Evolutionary conservation across 2,329 filamentous ascomycete species (phyloP).

Genomic region (Aspergillus sp.): DNA sequence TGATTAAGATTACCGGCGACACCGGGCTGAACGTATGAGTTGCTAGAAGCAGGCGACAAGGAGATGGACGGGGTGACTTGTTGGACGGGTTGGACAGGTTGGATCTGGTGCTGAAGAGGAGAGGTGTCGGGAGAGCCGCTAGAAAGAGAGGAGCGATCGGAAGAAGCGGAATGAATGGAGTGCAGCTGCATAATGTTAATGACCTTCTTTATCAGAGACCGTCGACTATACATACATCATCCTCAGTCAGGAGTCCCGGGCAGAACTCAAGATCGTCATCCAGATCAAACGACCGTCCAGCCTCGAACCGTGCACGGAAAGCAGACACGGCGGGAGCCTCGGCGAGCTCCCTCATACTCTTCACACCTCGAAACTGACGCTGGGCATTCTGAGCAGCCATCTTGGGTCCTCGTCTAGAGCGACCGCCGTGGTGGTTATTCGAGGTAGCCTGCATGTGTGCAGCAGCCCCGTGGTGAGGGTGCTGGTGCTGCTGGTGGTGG

Average conservation of each 20-base stretch:
- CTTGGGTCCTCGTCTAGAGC: slow-evolving; percentile 78
- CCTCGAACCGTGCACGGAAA: slow-evolving; percentile 85
- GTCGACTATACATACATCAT: slow-evolving; percentile 61
- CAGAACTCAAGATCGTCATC: slow-evolving; percentile 97
- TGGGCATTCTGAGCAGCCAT: slow-evolving; percentile 77
- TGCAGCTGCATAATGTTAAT: slow-evolving; percentile 59
- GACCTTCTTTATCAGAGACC: neutral
- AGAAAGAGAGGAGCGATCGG: slow-evolving; percentile 89
- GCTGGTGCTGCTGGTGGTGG: slow-evolving; percentile 36
- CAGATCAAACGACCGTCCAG: slow-evolving; percentile 86
- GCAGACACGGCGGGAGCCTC: slow-evolving; percentile 70
- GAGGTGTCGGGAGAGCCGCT: slow-evolving; percentile 92
- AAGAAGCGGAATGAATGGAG: slow-evolving; percentile 82
- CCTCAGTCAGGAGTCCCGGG: slow-evolving; percentile 85
- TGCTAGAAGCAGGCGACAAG: slow-evolving; percentile 60
- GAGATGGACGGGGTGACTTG: slow-evolving; percentile 68
- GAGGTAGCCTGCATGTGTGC: slow-evolving; percentile 49
- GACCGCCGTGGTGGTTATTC: slow-evolving; percentile 77
- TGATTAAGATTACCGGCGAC: slow-evolving; percentile 61
- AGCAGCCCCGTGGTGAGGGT: slow-evolving; percentile 46
- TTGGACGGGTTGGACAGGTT: slow-evolving; percentile 66
- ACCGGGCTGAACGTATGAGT: slow-evolving; percentile 59
- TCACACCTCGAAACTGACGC: slow-evolving; percentile 79
- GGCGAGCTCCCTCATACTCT: slow-evolving; percentile 79
- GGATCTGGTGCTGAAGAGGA: slow-evolving; percentile 77